Base-by-base conservation (phyloP, 805 yeast genomes). In the Blastobotrys mokoenaii region DNA sequence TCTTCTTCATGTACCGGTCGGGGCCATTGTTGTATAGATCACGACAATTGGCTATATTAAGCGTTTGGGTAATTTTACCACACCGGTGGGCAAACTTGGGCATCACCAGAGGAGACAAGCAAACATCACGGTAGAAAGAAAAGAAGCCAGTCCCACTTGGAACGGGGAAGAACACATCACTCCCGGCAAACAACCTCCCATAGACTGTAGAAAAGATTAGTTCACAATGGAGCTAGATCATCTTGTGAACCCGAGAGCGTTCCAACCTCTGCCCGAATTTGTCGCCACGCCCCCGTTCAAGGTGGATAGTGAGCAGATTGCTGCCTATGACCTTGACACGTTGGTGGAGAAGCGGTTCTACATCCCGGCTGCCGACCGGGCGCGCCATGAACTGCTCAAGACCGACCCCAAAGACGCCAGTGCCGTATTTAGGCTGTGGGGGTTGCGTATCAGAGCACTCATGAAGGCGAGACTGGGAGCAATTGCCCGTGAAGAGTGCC, bases 401-500 rank as follows among this genome's bases (percentile, higher is more conserved):
- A 16, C 44, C 17, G 48, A 45, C 16, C 36, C 44, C 2, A 32
- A 36, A 5, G 51, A 54, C 45, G 41, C 49, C 5, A 41, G 42
- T 31, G 27, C 34, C 30, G 55, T 58, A 8, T 52, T 63, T n/a
- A 17, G 35, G 2, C 39, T 63, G 11, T 64, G 68, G 68, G 47
- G 49, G 15, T 16, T 47, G 3, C 54, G 68, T 10, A 45, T 63
- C 9, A 51, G 49, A 39, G 39, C 59, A 36, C 45, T 63, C 33
- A 49, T 63, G n/a, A 35, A 46, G n/a, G 56, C 62, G 17, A 49
- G 56, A 16, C 50, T 54, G 14, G 57, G 55, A 9, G 38, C 48
- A 14, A 59, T 60, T 1, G 68, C 67, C 2, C 57, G 58, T 14
- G 64, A 62, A 33, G 65, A 64, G 29, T 51, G 55, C 9, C 45